Percentiles rank a stretch among this genome's conserved stretches.
Evolutionary conservation across 202 grass and related monocot genomes (phyloP).

Genomic region (Setaria viridis): DNA sequence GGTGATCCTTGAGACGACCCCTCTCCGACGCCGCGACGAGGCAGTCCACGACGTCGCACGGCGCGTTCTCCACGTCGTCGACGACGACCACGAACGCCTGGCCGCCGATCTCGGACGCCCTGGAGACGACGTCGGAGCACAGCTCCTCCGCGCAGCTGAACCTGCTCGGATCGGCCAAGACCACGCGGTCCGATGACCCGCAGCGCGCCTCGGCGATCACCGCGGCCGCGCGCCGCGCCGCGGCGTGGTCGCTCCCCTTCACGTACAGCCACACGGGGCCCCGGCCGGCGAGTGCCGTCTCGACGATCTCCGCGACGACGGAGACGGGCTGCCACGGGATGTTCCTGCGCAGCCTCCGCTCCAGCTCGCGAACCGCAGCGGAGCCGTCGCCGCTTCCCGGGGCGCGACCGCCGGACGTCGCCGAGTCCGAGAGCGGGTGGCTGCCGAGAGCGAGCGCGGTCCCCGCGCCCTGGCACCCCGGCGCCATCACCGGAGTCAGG

Average conservation of each 20-base stretch:
- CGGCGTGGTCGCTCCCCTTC: constrained; percentile 62
- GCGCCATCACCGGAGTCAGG: not conserved
- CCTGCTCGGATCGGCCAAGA: constrained; percentile 35
- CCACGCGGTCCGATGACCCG: constrained; percentile 42
- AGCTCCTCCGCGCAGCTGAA: constrained; percentile 38
- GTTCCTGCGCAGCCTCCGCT: constrained; percentile 60
- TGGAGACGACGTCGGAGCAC: constrained; percentile 43
- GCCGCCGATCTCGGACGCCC: constrained; percentile 27
- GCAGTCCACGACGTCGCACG: constrained; percentile 33
- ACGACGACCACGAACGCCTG: constrained; percentile 58
- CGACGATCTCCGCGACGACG: constrained; percentile 47
- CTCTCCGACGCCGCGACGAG: constrained; percentile 35
- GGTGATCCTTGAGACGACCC: constrained; percentile 41
- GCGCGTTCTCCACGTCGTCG: constrained; percentile 55
- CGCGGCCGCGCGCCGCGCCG: constrained; percentile 46
- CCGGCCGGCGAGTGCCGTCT: constrained; percentile 39
- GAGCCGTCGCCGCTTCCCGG: constrained; percentile 27
- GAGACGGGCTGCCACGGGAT: constrained; percentile 67
- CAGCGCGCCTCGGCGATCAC: constrained; percentile 58
- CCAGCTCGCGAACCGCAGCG: constrained; percentile 46
- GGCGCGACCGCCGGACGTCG: constrained; percentile 43
- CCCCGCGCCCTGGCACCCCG: constrained; percentile 1
- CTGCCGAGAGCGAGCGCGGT: constrained; percentile 33
- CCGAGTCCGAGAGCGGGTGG: constrained; percentile 45
- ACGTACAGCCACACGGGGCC: constrained; percentile 53